phyloP scores from a whole-genome alignment of 2,329 filamentous ascomycete genomes.

The Fusarium clavum region DNA sequence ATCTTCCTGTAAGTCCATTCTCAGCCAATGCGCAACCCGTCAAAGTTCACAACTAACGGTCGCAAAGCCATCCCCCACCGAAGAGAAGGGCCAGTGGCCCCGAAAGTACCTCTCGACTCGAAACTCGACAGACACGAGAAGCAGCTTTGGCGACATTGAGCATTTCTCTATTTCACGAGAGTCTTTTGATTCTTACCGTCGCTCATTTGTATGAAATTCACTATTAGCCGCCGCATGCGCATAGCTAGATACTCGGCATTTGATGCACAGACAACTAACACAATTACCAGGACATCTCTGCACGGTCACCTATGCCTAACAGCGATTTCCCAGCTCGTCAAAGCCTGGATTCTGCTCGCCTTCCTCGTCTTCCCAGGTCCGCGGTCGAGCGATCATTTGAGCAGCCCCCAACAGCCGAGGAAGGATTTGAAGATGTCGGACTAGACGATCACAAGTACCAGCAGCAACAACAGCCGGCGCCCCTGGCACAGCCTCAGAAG shows the following conservation, averaged over 20 bases:
- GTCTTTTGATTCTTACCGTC: constrained; percentile 95
- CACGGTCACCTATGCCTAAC: constrained; percentile 78
- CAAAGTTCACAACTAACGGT: constrained; percentile 20
- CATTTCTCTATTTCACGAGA: constrained; percentile 95
- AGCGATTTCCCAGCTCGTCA: constrained; percentile 74
- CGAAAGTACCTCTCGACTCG: constrained; percentile 64
- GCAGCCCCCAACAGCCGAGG: constrained; percentile 76
- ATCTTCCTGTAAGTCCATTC: constrained; percentile 78
- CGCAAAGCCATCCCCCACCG: constrained; percentile 82
- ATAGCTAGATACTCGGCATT: background rate
- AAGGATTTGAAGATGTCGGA: constrained; percentile 90
- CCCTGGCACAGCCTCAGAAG: constrained; percentile 56
- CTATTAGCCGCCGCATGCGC: background rate
- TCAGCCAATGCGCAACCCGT: background rate
- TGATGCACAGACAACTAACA: constrained; percentile 33
- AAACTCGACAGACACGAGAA: constrained; percentile 66
- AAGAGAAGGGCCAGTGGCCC: constrained; percentile 85
- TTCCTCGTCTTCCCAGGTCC: constrained; percentile 71
- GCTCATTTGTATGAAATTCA: constrained; percentile 81
- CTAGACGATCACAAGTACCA: constrained; percentile 76
- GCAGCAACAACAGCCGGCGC: constrained; percentile 16
- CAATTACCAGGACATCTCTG: constrained; percentile 81
- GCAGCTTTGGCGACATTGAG: constrained; percentile 83
- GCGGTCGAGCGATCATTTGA: constrained; percentile 69
- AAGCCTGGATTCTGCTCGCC: constrained; percentile 81